Conservation (phyloP, 257 asterid genomes). For the Primulina tabacum region DNA sequence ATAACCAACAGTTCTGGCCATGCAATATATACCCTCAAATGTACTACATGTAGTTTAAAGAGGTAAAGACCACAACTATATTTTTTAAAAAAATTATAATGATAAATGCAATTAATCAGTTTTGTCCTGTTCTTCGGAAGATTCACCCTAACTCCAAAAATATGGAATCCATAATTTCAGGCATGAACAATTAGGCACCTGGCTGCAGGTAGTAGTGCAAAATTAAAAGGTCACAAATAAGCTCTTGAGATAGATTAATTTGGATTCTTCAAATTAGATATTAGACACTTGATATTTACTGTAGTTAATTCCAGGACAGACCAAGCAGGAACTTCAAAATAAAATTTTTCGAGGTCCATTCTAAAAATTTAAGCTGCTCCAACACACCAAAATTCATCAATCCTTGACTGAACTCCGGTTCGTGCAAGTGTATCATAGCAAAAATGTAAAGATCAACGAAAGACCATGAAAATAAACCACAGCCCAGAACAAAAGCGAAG, state of each 20-base stretch:
- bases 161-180: not conserved
- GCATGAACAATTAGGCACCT: not conserved
- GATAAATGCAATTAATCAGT: not conserved
- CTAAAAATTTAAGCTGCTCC: not conserved
- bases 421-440: no score
- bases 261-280: not conserved
- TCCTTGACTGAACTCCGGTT: not conserved
- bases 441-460: no score
- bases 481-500: not conserved
- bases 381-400: not conserved
- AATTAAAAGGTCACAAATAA: no score
- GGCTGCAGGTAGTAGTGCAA: not conserved
- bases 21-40: not conserved
- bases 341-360: not conserved
- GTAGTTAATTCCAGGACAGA: no score
- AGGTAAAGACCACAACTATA: not conserved
- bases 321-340: not conserved
- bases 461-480: no score
- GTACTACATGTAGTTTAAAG: not conserved
- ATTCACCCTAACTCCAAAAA: not conserved
- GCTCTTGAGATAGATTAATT: not conserved
- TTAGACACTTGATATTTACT: not conserved
- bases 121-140: not conserved
- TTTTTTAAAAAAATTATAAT: no score
- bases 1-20: not conserved